phyloP scores from a whole-genome alignment of 2,329 filamentous ascomycete genomes.

The Atkinsonella texensis region DNA sequence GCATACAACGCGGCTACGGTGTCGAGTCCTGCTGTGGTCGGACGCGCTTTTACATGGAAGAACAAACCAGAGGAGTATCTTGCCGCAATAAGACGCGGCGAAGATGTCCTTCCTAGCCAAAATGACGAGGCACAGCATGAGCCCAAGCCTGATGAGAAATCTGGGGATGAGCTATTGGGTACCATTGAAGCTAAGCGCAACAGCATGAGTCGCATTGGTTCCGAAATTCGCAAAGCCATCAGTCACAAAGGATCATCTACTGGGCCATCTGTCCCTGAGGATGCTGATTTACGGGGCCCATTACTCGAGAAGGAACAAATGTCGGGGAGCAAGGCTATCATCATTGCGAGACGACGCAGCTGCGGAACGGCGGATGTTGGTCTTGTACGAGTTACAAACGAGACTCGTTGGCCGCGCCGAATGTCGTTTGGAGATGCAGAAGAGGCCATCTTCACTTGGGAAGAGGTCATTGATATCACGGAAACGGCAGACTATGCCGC shows the following conservation, averaged over 20 bases:
- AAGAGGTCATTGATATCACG: conserved; percentile 34
- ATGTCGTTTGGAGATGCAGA: conserved; percentile 67
- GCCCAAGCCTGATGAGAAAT: conserved; percentile 11
- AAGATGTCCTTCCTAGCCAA: conserved; percentile 16
- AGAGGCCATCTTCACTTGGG: conserved; percentile 60
- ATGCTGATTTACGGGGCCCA: conserved; percentile 45
- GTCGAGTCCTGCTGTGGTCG: conserved; percentile 29
- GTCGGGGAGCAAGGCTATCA: conserved; percentile 29
- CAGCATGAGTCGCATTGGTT: conserved; percentile 19
- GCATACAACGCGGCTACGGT: conserved; percentile 13
- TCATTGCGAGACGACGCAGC: conserved; percentile 52
- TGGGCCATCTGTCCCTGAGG: conserved; percentile 46
- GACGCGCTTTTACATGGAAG: conserved; percentile 50
- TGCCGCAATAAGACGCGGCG: conserved; percentile 25
- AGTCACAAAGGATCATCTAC: conserved; percentile 38
- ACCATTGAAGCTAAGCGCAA: conserved; percentile 13
- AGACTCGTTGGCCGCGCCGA: conserved; percentile 56
- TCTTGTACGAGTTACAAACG: conserved; percentile 29
- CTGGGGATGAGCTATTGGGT: conserved; percentile 13
- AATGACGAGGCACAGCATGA: conserved; percentile 15
- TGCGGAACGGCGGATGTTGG: conserved; percentile 25
- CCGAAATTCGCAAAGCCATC: conserved; percentile 31
- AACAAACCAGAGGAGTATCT: conserved; percentile 50
- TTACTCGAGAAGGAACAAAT: conserved; percentile 36
- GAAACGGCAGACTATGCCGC: conserved; percentile 18